These are phyloP conservation scores for Neocallimastix lanati DNA, from an alignment of 192 early-diverging fungal species.

Conservation along the genomic window DNA sequence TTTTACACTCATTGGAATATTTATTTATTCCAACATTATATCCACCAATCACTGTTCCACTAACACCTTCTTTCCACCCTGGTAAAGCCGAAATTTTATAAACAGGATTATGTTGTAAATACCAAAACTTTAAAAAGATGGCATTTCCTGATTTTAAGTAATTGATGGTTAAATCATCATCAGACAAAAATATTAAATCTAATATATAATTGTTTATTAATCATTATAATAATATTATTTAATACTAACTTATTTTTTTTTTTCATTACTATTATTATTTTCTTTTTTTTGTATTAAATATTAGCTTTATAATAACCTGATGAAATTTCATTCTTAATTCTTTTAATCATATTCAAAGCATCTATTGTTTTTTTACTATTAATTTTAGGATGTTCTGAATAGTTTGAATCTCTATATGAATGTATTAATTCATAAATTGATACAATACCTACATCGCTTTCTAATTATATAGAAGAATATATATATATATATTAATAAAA, in stretches of 20 bases:
- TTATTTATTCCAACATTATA: neutral
- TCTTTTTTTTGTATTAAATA: too few relatives aligned
- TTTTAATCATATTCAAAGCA: neutral
- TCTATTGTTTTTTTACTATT: neutral
- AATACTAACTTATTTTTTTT: too few relatives aligned
- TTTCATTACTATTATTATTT: too few relatives aligned
- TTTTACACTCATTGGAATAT: neutral
- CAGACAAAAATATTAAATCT: neutral
- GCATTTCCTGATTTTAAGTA: neutral
- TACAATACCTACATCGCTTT: neutral
- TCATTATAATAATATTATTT: too few relatives aligned
- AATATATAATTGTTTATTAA: too few relatives aligned
- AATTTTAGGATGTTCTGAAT: neutral
- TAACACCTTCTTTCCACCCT: neutral
- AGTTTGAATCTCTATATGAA: neutral
- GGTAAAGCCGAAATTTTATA: neutral
- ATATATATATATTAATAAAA: too few relatives aligned
- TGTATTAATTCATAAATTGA: neutral
- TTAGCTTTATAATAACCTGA: neutral
- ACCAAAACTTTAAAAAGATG: neutral
- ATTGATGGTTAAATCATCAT: neutral
- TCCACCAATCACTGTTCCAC: neutral
- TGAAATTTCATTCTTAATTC: neutral
- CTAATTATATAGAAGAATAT: neutral
- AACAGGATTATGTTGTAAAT: neutral